A percentile compares a stretch with the other conserved stretches of the same genome.
These are phyloP conservation scores for Isoetes engelmannii DNA, from an alignment of 83 land plant species.

Conservation along the genomic window DNA sequence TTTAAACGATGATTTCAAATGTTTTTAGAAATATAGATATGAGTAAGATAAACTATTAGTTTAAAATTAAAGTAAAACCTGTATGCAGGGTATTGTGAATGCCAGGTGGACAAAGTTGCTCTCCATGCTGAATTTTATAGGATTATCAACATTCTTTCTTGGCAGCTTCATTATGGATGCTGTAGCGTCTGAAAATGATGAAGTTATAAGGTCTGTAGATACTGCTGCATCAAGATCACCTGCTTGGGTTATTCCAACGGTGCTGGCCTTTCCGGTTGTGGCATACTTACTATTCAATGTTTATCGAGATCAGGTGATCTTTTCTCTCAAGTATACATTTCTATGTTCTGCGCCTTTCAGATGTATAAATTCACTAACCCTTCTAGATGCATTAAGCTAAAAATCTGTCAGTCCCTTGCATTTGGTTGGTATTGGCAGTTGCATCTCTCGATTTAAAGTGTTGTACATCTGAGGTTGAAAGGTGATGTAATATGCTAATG, in stretches of 20 bases:
- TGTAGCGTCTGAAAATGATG: background rate
- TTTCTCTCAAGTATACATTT: no score
- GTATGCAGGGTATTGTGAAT: background rate
- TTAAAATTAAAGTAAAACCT: background rate
- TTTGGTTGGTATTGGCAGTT: no score
- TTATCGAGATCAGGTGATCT: conserved; percentile 28
- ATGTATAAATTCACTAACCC: no score
- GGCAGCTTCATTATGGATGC: background rate
- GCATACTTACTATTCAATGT: conserved; percentile 26
- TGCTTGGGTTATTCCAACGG: conserved; percentile 28
- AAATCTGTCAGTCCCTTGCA: no score
- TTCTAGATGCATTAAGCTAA: no score
- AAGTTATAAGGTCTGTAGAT: no score
- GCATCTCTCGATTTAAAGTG: no score
- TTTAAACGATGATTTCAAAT: no score
- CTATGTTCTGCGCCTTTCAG: background rate
- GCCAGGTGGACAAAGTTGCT: background rate
- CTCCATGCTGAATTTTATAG: background rate
- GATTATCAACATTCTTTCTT: background rate
- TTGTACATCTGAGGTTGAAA: no score
- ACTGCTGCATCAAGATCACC: conserved; percentile 19
- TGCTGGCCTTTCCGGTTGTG: conserved; percentile 28
- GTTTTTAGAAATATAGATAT: no score
- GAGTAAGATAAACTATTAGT: background rate
- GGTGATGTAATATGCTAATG: no score